Conservation (phyloP, 768 basidiomycete genomes). For the Mycena epipterygia region DNA sequence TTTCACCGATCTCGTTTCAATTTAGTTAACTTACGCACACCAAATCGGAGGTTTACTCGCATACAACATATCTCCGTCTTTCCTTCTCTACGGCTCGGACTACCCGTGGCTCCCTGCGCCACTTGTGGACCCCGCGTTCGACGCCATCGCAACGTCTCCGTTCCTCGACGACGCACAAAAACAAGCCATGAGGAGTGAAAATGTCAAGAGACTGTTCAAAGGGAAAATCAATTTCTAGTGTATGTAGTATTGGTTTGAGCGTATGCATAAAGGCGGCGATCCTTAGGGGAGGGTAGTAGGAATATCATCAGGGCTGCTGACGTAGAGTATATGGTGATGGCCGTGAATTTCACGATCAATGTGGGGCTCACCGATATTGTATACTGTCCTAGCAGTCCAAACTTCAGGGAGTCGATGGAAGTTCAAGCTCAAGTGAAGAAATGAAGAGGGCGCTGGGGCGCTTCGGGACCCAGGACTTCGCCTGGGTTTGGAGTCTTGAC, state of each 20-base stretch:
- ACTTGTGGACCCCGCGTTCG: constrained; percentile 4
- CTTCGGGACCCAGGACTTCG: no score
- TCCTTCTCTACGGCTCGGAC: constrained; percentile 22
- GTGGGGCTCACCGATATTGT: no score
- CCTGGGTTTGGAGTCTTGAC: no score
- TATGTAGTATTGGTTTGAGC: not conserved
- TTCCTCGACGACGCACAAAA: constrained; percentile 17
- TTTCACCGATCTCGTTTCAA: not conserved
- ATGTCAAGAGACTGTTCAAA: constrained; percentile 13
- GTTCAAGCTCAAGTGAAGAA: no score
- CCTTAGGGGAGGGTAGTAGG: no score
- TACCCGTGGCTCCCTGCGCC: constrained; percentile 16
- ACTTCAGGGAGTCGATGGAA: no score
- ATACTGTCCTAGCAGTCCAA: no score
- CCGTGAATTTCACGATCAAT: no score
- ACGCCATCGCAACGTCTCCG: constrained; percentile 6
- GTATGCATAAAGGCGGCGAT: not conserved
- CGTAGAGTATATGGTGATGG: no score
- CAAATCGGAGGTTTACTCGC: constrained; percentile 23
- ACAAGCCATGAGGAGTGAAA: constrained; percentile 16
- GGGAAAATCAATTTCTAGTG: constrained; percentile 14
- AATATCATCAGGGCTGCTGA: no score
- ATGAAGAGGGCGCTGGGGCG: no score
- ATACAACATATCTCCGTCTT: constrained; percentile 24
- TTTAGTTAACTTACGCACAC: constrained; percentile 24